These are phyloP conservation scores for Funneliformis caledonium DNA, from an alignment of 371 early-diverging fungal genomes.

Conservation along the genomic window DNA sequence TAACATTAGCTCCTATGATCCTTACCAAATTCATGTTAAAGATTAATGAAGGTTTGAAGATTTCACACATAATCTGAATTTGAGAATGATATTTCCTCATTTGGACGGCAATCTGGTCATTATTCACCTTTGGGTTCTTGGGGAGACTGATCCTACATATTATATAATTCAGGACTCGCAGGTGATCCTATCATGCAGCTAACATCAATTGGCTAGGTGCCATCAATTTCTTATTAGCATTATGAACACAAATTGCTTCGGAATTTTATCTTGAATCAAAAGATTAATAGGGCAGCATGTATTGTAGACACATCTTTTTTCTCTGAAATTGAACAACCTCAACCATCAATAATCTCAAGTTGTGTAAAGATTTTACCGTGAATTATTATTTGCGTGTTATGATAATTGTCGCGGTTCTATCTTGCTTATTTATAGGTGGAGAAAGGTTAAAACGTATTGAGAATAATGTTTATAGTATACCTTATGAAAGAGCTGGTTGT, in stretches of 20 bases:
- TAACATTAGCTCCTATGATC: slow-evolving; percentile 8
- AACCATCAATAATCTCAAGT: neutral
- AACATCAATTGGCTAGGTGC: neutral
- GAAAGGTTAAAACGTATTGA: neutral
- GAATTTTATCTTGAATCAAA: neutral
- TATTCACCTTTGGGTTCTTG: slow-evolving; percentile 36
- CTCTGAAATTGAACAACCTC: neutral
- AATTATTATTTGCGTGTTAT: neutral
- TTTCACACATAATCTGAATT: neutral
- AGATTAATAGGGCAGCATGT: neutral
- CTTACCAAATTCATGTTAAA: neutral
- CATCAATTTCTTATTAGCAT: slow-evolving; percentile 3
- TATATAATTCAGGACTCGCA: neutral
- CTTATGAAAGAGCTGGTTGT: slow-evolving; percentile 3
- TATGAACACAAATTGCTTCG: neutral
- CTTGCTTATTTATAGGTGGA: neutral
- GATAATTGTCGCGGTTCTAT: neutral
- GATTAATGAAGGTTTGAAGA: neutral
- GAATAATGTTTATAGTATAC: neutral
- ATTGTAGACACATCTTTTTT: neutral
- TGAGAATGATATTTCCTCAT: slow-evolving; percentile 3
- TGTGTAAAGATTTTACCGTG: neutral
- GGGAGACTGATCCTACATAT: slow-evolving; percentile 39
- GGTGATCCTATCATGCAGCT: slow-evolving; percentile 30
- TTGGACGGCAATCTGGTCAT: slow-evolving; percentile 15